phyloP scores from a whole-genome alignment of 208 protist species.

The Tritrichomonas foetus region DNA sequence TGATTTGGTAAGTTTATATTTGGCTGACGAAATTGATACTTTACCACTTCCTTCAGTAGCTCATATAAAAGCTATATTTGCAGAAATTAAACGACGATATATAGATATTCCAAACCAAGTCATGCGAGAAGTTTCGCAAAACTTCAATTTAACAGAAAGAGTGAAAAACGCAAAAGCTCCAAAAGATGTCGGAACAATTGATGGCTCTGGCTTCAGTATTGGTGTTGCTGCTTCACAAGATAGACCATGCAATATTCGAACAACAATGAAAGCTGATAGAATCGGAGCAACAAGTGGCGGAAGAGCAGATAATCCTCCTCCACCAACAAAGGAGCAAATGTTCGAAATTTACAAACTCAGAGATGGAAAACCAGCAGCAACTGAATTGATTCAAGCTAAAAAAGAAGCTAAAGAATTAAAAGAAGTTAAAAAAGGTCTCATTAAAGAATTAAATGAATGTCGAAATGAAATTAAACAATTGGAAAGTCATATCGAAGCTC shows the following conservation, averaged over 20 bases:
- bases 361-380: neutral
- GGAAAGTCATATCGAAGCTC: neutral
- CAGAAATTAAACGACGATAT: conserved; percentile 8
- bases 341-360: conserved; percentile 16
- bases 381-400: neutral
- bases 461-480: neutral
- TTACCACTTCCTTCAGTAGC: neutral
- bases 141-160: conserved; percentile 16
- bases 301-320: neutral
- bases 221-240: conserved; percentile 30
- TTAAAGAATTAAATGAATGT: neutral
- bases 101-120: neutral
- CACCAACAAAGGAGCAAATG: conserved; percentile 1
- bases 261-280: neutral
- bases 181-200: conserved; percentile 35
- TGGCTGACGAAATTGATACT: neutral
- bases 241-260: neutral
- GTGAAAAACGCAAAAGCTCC: neutral
- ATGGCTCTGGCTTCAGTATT: neutral
- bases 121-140: neutral
- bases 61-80: conserved; percentile 30
- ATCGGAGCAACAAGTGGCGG: neutral
- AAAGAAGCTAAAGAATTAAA: neutral
- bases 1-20: neutral
- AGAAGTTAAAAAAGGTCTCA: neutral